Conservation (phyloP, 352 stramenopile genomes). For the Phytophthora brassicae region DNA sequence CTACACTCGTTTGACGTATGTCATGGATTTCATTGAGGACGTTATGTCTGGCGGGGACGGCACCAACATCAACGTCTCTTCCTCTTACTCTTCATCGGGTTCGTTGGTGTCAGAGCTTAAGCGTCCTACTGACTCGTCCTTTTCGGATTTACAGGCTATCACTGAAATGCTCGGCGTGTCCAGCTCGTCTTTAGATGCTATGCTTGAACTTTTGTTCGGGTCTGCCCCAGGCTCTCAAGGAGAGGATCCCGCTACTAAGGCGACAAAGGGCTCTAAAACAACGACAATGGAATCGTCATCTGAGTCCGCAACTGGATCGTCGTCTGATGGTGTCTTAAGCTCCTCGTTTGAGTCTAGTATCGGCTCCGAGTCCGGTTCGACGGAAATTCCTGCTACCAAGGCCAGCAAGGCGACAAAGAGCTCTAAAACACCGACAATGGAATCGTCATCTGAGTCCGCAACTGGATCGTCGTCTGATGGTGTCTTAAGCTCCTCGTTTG, state of each 20-base stretch:
- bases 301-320: too few species aligned
- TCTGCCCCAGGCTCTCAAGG: neutral
- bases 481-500: neutral
- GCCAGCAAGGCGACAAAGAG: too few species aligned
- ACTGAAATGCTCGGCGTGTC: neutral
- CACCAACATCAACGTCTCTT: slow-evolving; percentile 19
- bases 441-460: neutral
- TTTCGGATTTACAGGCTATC: neutral
- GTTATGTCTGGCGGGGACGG: slow-evolving; percentile 41
- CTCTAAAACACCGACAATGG: neutral
- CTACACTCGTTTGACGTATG: slow-evolving; percentile 53
- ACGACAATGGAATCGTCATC: too few species aligned
- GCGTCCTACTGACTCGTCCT: too few species aligned
- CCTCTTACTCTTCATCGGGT: slow-evolving; percentile 8
- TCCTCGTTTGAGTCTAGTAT: too few species aligned
- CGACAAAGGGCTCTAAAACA: neutral
- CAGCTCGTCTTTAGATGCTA: neutral
- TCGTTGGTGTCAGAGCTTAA: too few species aligned
- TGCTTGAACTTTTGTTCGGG: neutral
- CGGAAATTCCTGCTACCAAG: too few species aligned
- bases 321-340: too few species aligned
- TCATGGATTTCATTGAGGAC: slow-evolving; percentile 64
- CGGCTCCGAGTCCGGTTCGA: too few species aligned
- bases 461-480: neutral
- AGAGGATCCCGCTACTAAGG: neutral